phyloP scores from a whole-genome alignment of 345 rosid species.

The Eucalyptus urophylla region DNA sequence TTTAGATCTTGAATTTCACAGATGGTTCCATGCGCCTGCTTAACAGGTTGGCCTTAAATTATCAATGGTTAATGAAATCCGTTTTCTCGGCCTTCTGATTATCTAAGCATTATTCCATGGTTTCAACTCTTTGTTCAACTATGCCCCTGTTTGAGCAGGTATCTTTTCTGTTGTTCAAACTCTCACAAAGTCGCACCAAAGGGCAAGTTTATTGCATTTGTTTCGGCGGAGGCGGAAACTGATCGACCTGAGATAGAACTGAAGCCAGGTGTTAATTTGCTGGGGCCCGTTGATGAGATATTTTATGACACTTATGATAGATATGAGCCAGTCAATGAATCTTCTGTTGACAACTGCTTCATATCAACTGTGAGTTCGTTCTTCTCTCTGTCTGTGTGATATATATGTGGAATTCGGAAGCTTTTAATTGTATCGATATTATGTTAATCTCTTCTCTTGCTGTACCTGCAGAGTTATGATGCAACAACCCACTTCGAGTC shows the following conservation, averaged over 20 bases:
- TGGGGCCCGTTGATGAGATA: constrained; percentile 81
- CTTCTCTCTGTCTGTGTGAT: neutral
- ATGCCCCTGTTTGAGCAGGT: constrained; percentile 30
- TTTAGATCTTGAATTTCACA: neutral
- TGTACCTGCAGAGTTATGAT: constrained; percentile 70
- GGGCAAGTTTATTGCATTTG: constrained; percentile 91
- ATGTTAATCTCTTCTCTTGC: neutral
- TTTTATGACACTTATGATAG: constrained; percentile 71
- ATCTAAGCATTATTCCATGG: neutral
- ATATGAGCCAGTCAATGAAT: constrained; percentile 77
- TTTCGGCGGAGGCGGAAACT: constrained; percentile 90
- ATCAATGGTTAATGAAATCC: neutral
- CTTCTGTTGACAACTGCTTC: constrained; percentile 83
- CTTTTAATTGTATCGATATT: neutral
- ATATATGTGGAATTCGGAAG: neutral
- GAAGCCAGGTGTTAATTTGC: constrained; percentile 75
- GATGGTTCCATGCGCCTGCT: neutral
- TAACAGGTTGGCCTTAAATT: neutral
- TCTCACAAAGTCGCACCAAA: constrained; percentile 93
- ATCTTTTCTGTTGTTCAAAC: constrained; percentile 91
- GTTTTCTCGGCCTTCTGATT: neutral
- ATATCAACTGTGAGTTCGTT: constrained; percentile 58
- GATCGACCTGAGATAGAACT: constrained; percentile 67
- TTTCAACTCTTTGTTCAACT: neutral
- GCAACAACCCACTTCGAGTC: constrained; percentile 95